Conservation (phyloP, 352 stramenopile species). For the Peronospora farinosa region DNA sequence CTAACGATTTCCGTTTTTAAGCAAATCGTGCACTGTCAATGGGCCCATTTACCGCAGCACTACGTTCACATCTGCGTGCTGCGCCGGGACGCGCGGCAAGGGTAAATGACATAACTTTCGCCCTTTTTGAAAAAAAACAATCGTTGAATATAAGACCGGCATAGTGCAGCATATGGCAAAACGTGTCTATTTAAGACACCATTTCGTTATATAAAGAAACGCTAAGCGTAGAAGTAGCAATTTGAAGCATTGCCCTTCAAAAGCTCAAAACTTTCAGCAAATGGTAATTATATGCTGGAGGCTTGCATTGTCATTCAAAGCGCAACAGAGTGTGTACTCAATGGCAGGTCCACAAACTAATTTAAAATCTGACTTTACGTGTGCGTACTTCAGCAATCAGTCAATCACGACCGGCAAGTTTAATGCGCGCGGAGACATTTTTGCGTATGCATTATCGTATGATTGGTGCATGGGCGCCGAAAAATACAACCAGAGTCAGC, state of each 20-base stretch:
- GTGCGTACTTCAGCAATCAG: constrained; percentile 53
- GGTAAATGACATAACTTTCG: no score
- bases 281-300: constrained; percentile 28
- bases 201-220: no score
- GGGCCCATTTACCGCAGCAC: no score
- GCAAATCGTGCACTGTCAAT: no score
- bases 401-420: constrained; percentile 90
- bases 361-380: constrained; percentile 1
- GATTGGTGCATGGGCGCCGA: constrained; percentile 94
- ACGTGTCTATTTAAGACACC: no score
- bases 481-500: constrained; percentile 81
- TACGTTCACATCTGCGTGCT: no score
- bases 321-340: background rate
- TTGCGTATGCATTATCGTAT: constrained; percentile 95
- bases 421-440: constrained; percentile 91
- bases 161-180: no score
- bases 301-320: background rate
- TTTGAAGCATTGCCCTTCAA: constrained; percentile 41
- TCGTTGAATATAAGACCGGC: no score
- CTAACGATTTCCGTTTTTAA: no score
- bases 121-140: no score
- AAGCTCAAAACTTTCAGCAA: constrained; percentile 90
- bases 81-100: no score
- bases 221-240: no score
- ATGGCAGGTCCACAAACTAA: background rate